Evolutionary conservation across 768 basidiomycete genomes (phyloP), one percentile per base, ranked within the genome.

Genomic region (Macrolepiota fuliginosa): DNA sequence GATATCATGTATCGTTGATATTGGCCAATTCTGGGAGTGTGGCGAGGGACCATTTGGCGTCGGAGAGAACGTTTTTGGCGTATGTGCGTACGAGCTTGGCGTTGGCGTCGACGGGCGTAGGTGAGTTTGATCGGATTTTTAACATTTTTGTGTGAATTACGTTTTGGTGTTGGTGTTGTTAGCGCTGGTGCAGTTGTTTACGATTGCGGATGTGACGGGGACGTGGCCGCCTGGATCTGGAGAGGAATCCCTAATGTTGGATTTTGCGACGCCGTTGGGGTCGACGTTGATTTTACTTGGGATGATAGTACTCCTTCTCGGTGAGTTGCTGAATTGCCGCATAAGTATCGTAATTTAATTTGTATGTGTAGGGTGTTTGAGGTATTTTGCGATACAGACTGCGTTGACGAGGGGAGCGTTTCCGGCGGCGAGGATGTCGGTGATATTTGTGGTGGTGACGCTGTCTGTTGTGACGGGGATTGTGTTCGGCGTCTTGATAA

Each of bases 21-120:
- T 73, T 84, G 11, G 76, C 81, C 63, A 84, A 85, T 66, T 74
- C 73, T 35, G 83, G 83, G 29, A 81, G 77, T 61, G 81, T 82
- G 2, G 83, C 83, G 4, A 72, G 83, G 29, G 83, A 85, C 63
- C 83, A 85, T 68, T 70, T 85, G 0, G 83, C 83, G 0, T 79
- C 77, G 27, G 83, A 85, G 63, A 70, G 83, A 54, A 85, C 83
- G 5, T 85, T 80, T 65, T 70, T 85, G 24, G 83, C 83, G 17
- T 85, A 84, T 62, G 74, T 83, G n/a, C 75, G 83, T 19, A 85
- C 83, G 4, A 83, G 83, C 65, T 71, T 85, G 42, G 77, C 79
- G 1, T 71, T 83, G 35, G 78, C 82, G 0, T 76, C 81, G 3
- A 74, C 80, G 5, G 83, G 83, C 27, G 82, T 85, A 32, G 83